Conservation (phyloP, 2,329 filamentous ascomycete genomes). For the Sporothrix inflata region DNA sequence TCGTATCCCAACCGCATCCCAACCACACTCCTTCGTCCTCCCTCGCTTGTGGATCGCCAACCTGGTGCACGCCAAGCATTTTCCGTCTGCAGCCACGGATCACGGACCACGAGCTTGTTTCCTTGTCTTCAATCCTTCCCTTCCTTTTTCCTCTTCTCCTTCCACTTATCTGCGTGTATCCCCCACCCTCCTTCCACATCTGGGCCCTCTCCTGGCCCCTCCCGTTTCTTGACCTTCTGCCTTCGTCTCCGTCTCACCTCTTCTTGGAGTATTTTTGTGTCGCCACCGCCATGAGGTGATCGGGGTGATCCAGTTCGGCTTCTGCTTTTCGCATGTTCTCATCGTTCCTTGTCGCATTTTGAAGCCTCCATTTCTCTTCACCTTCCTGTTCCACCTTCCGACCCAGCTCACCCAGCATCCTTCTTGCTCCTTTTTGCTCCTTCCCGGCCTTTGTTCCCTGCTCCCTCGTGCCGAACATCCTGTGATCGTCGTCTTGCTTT, state of each 20-base stretch:
- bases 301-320: background rate
- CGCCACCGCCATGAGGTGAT: constrained; percentile 1
- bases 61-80: background rate
- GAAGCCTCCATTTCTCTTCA: no score
- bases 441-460: background rate
- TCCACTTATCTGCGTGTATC: background rate
- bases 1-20: background rate
- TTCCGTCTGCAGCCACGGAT: background rate
- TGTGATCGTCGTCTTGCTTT: no score
- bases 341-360: background rate
- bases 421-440: background rate
- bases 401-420: background rate
- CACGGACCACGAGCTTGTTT: constrained; percentile 14
- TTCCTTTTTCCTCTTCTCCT: background rate
- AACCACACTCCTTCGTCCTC: no score
- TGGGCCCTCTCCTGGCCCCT: no score
- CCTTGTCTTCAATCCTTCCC: background rate
- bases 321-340: background rate
- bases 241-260: background rate
- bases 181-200: background rate
- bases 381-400: background rate
- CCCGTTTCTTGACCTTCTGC: background rate
- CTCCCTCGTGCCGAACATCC: background rate
- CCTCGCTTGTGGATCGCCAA: no score
- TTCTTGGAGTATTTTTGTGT: background rate